Evolutionary conservation across 2,329 filamentous ascomycete species (phyloP).

Genomic region (Monosporascus ibericus): DNA sequence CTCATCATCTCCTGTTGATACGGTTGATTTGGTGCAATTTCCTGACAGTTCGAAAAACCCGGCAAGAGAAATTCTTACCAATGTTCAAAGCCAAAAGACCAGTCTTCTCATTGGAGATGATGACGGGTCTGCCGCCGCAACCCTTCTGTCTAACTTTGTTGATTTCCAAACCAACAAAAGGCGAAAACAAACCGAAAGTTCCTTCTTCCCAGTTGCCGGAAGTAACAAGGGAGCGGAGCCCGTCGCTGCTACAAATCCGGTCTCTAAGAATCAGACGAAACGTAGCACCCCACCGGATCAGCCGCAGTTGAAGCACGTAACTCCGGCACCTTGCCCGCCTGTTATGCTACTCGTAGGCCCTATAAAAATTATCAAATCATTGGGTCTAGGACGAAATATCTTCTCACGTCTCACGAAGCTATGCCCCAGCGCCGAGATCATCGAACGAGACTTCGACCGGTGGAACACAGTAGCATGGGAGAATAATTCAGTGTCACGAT

Average conservation of each 20-base stretch:
- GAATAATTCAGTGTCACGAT: conserved; percentile 25
- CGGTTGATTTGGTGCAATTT: conserved; percentile 5
- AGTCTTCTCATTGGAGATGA: conserved; percentile 15
- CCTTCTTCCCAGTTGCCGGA: conserved; percentile 15
- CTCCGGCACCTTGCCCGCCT: conserved; percentile 13
- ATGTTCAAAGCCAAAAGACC: neutral
- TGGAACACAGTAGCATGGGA: conserved; percentile 30
- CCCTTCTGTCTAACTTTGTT: conserved; percentile 22
- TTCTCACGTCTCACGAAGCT: conserved; percentile 42
- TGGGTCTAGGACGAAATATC: conserved; percentile 39
- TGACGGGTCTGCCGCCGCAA: conserved; percentile 17
- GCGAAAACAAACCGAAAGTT: conserved; percentile 18
- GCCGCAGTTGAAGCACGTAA: neutral
- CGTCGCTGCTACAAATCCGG: neutral
- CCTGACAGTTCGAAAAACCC: neutral
- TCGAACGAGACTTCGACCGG: conserved; percentile 54
- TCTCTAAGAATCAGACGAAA: neutral
- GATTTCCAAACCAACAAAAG: conserved; percentile 21
- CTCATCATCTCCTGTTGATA: neutral
- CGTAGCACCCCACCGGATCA: neutral
- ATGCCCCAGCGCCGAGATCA: conserved; percentile 43
- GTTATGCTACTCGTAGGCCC: conserved; percentile 1
- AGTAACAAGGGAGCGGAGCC: neutral
- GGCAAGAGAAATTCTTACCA: neutral
- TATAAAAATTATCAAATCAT: conserved; percentile 45